Evolutionary conservation across 2,329 filamentous ascomycete genomes (phyloP).

Genomic region (Elsinoe fawcettii): DNA sequence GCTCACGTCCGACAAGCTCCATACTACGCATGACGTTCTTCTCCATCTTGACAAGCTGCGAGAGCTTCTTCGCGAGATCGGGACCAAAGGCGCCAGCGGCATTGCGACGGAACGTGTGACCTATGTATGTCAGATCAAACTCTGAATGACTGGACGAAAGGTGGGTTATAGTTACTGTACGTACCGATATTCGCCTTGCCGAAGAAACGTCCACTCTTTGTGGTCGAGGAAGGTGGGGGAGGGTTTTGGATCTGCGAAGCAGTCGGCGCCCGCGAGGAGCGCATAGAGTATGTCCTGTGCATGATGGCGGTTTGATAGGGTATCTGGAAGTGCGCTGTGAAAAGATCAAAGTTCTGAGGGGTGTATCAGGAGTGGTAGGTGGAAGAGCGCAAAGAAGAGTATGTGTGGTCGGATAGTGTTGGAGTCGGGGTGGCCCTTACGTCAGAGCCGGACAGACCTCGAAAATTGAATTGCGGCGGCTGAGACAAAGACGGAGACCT

Average conservation of each 20-base stretch:
- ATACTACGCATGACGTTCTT: slow-evolving; percentile 99
- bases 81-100: slow-evolving; percentile 70
- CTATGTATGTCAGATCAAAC: slow-evolving; percentile 32
- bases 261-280: slow-evolving; percentile 90
- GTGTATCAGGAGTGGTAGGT: not conserved
- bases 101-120: slow-evolving; percentile 64
- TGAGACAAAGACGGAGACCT: not conserved
- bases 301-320: slow-evolving; percentile 42
- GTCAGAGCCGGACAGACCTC: slow-evolving; percentile 1
- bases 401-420: slow-evolving; percentile 3
- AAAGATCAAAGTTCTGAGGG: not conserved
- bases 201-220: slow-evolving; percentile 85
- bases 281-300: slow-evolving; percentile 99
- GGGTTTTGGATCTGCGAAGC: slow-evolving; percentile 88
- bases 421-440: slow-evolving; percentile 2
- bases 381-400: slow-evolving; percentile 1
- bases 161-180: slow-evolving; percentile 27
- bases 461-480: not conserved
- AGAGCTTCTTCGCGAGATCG: slow-evolving; percentile 94
- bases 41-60: slow-evolving; percentile 99
- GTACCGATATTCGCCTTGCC: slow-evolving; percentile 77
- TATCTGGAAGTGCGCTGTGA: not conserved
- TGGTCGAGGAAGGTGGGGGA: slow-evolving; percentile 81
- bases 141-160: not conserved
- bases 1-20: slow-evolving; percentile 87